Percentiles rank a stretch among this genome's conserved stretches.
These are phyloP conservation scores for Brachypodium distachyon DNA, from an alignment of 202 grass and related monocot species.

Conservation along the genomic window DNA sequence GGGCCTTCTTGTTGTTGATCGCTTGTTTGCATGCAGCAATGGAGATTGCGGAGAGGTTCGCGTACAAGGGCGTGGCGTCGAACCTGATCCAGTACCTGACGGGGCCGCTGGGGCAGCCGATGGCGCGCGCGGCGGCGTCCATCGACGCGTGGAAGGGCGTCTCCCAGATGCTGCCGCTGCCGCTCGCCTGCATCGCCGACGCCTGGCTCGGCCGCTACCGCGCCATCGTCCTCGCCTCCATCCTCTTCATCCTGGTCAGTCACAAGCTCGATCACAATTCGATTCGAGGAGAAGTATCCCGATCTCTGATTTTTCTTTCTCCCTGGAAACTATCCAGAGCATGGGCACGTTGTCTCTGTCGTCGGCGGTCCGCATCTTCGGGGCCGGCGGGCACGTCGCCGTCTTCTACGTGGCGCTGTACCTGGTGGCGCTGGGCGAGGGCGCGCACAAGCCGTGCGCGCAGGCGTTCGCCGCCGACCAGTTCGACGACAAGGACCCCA, in stretches of 20 bases:
- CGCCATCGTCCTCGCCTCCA: slow-evolving; percentile 25
- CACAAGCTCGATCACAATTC: background rate
- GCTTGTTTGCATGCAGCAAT: slow-evolving; percentile 8
- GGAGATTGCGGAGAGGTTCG: slow-evolving; percentile 48
- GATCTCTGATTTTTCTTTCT: background rate
- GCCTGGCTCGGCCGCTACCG: slow-evolving; percentile 31
- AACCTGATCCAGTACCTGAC: slow-evolving; percentile 49
- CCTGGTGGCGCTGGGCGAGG: slow-evolving; percentile 59
- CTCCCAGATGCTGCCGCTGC: slow-evolving; percentile 22
- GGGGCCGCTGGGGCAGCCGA: slow-evolving; percentile 29
- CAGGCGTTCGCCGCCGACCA: slow-evolving; percentile 80
- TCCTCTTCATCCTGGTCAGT: slow-evolving; percentile 35
- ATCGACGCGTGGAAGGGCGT: slow-evolving; percentile 30
- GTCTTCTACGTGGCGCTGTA: slow-evolving; percentile 65
- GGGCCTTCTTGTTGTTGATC: background rate
- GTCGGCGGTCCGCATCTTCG: slow-evolving; percentile 29
- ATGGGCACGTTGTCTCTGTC: slow-evolving; percentile 60
- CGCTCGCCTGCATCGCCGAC: slow-evolving; percentile 25
- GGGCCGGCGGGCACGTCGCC: background rate
- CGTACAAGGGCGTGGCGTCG: slow-evolving; percentile 26
- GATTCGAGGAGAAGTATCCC: background rate
- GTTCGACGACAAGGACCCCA: slow-evolving; percentile 46
- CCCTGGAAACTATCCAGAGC: slow-evolving; percentile 30
- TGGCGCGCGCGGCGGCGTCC: slow-evolving; percentile 22
- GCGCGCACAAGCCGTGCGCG: slow-evolving; percentile 70